Percentiles rank a stretch among this genome's conserved stretches.
These are phyloP conservation scores for Proteromonas lacertae DNA, from an alignment of 352 stramenopile species.

Conservation along the genomic window DNA sequence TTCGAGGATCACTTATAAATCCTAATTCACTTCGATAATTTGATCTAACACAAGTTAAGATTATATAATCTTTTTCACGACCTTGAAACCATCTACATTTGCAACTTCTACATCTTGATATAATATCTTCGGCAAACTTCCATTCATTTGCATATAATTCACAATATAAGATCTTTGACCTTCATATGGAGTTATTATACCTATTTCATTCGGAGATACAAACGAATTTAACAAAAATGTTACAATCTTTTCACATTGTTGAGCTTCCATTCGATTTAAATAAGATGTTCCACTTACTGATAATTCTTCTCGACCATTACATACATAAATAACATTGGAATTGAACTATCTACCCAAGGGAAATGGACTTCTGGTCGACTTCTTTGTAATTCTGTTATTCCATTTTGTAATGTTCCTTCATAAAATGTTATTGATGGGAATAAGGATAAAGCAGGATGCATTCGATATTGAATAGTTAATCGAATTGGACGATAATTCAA, in stretches of 20 bases:
- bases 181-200: constrained; percentile 69
- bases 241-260: constrained; percentile 86
- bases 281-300: constrained; percentile 83
- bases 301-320: constrained; percentile 78
- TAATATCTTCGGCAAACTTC: constrained; percentile 46
- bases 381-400: constrained; percentile 69
- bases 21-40: constrained; percentile 94
- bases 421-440: constrained; percentile 99
- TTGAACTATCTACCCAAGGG: constrained; percentile 73
- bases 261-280: constrained; percentile 87
- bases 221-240: constrained; percentile 69
- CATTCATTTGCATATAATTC: constrained; percentile 78
- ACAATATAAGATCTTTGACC: constrained; percentile 89
- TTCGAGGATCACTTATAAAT: constrained; percentile 82
- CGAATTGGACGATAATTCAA: constrained; percentile 75
- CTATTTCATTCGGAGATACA: constrained; percentile 43
- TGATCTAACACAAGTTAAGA: constrained; percentile 44
- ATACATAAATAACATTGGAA: constrained; percentile 93
- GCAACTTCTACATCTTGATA: constrained; percentile 95
- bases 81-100: constrained; percentile 92
- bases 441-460: constrained; percentile 90
- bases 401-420: constrained; percentile 90
- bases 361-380: constrained; percentile 32
- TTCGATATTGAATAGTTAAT: constrained; percentile 92
- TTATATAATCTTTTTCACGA: constrained; percentile 74